A percentile compares a stretch with the other conserved stretches of the same genome.
Evolutionary conservation across 495 filamentous ascomycete genomes (phyloP).

Genomic region (Xylaria bambusicola): DNA sequence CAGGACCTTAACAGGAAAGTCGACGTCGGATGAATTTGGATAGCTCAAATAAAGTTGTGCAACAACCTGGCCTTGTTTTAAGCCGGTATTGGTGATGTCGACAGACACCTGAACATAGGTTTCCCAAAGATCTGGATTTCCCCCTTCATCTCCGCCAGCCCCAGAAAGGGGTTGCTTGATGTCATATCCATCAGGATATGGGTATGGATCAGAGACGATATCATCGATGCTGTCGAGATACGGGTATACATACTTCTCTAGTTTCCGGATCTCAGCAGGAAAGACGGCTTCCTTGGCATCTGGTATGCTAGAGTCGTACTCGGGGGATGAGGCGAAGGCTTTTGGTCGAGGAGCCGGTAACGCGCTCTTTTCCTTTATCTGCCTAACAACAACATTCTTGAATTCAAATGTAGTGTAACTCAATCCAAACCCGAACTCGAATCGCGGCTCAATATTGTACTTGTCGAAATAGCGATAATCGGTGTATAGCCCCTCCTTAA

Average conservation of each 20-base stretch:
- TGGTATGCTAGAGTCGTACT: conserved; percentile 60
- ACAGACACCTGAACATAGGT: conserved; percentile 62
- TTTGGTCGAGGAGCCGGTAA: conserved; percentile 62
- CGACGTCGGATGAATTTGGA: conserved; percentile 63
- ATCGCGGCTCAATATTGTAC: conserved; percentile 63
- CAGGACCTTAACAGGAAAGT: conserved; percentile 75
- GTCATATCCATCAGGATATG: conserved; percentile 74
- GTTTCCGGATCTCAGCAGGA: conserved; percentile 63
- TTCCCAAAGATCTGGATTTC: conserved; percentile 83
- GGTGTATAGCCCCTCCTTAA: conserved; percentile 79
- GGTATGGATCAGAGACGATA: conserved; percentile 58
- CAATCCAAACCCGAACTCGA: conserved; percentile 77
- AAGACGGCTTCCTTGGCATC: conserved; percentile 61
- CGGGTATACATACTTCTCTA: conserved; percentile 86
- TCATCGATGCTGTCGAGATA: conserved; percentile 67
- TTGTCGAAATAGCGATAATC: conserved; percentile 94
- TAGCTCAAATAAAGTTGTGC: conserved; percentile 83
- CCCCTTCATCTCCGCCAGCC: conserved; percentile 79
- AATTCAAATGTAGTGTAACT: conserved; percentile 83
- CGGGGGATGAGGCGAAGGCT: conserved; percentile 59
- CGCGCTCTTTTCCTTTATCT: conserved; percentile 56
- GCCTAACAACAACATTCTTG: conserved; percentile 55
- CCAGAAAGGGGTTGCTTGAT: conserved; percentile 55
- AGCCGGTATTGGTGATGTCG: conserved; percentile 71
- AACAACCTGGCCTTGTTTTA: conserved; percentile 66